Conservation (phyloP, 164 flowering plant genomes). For the Tinospora cordifolia region DNA sequence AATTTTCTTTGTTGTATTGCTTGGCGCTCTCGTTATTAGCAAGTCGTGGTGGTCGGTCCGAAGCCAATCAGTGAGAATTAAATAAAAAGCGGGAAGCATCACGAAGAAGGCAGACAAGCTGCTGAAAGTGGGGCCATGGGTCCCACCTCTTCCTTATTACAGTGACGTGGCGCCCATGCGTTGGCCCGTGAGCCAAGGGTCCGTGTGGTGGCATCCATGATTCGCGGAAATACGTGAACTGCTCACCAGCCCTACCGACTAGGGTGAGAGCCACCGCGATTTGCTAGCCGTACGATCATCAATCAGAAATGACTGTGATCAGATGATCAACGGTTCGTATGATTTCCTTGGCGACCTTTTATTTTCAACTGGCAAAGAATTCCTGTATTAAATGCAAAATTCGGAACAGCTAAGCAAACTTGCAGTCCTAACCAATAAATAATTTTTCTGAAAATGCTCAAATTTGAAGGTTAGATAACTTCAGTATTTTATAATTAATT, state of each 20-base stretch:
- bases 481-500: no score
- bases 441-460: no score
- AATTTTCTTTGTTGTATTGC: not conserved
- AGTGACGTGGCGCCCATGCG: not conserved
- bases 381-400: no score
- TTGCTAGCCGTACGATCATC: no score
- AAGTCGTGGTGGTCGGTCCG: slow-evolving; percentile 10
- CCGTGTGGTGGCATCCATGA: not conserved
- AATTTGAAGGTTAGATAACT: no score
- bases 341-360: no score
- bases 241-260: not conserved
- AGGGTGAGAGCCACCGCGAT: not conserved
- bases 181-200: not conserved
- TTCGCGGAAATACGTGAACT: slow-evolving; percentile 4
- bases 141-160: not conserved
- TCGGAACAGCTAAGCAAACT: no score
- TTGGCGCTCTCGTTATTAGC: not conserved
- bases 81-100: slow-evolving; percentile 8
- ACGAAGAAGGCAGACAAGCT: not conserved
- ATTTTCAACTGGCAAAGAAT: no score
- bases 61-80: slow-evolving; percentile 5
- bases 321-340: no score
- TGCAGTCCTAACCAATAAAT: no score
- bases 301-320: no score
- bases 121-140: not conserved